Evolutionary conservation across 192 early-diverging fungal genomes (phyloP), one percentile per base, ranked within the genome.

Genomic region (Backusella sp.): DNA sequence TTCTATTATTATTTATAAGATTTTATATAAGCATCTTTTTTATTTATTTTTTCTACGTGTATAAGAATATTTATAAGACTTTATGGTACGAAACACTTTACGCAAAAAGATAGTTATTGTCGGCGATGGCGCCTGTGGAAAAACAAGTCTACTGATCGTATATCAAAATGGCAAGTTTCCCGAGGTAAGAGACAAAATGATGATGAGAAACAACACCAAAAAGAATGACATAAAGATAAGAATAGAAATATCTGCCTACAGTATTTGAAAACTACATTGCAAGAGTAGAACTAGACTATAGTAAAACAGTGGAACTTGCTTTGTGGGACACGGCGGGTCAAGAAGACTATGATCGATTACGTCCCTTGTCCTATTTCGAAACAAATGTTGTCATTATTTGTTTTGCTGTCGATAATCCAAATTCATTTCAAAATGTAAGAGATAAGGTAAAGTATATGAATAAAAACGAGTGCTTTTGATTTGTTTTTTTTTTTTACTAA

Each of bases 221-320:
- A 36, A 68, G 30, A 68, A 68, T 68, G 67, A 68, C 36, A 68
- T 68, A 68, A 68, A 62, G 56, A 62, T 67, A 35, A 67, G 21
- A 69, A 21, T 69, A 69, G 68, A 69, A 69, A 37, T 69, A 69
- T 69, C 21, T 75, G 56, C 74, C 74, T 21, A 75, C 74, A 15
- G 74, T 75, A 34, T 75, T 75, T 49, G 74, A 75, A 52, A 75
- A 41, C 34, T 69, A 75, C 37, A 68, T 75, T 15, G 32, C 66
- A 36, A 67, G 42, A 53, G 66, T 75, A n/a, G 66, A 75, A 21
- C 23, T 75, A 17, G 74, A 75, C n/a, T 42, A 68, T 17, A 62
- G 26, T 14, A 68, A 68, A 34, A 56, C 66, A 0, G 66, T 75
- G 3, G 74, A 75, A 26, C 44, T 75, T 23, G 74, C 74, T 28